Evolutionary conservation across 371 early-diverging fungal species (phyloP), one percentile per base, ranked within the genome.

Genomic region (Lichtheimia ornata): DNA sequence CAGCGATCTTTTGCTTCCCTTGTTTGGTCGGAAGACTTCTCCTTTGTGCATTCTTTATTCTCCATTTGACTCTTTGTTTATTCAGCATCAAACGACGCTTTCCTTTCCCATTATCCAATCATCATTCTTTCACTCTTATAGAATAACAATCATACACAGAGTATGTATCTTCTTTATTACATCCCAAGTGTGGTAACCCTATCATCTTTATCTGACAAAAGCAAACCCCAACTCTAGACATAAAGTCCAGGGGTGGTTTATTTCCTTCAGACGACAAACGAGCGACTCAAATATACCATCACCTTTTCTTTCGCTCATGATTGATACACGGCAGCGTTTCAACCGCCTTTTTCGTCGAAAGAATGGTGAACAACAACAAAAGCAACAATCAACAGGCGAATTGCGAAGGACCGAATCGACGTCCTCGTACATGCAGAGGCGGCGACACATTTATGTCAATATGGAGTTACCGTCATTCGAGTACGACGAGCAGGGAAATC

Each of bases 401-500:
- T 56, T 79, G 9, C 59, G 58, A 27, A 62, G 75, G 22, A 74
- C 70, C 50, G 77, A 70, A 12, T 74, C 80, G 0, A 70, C 72
- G 7, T 72, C 76, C 6, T 74, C 77, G 4, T 76, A 79, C 56
- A 79, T 76, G 75, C 71, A 74, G 30, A 60, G 61, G 15, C 59
- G 74, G 20, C 60, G 77, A 52, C 72, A 72, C 20, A 74, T 81
- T 17, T 77, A 71, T 57, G 71, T 81, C 28, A 81, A 81, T 54
- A 77, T 77, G 74, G 50, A 63, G 11, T 47, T 70, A 49, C 73
- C 77, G 0, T 28, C 58, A 1, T 63, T 69, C 7, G 76, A 74
- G 28, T 73, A 59, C 43, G 70, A 74, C 35, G 74, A 76, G 11
- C 56, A 71, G 13, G 73, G 74, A 3, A 58, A 53, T 25, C 47